These are phyloP conservation scores for Chalciporus pseudorubinellus DNA, from an alignment of 768 basidiomycete species.

Conservation along the genomic window DNA sequence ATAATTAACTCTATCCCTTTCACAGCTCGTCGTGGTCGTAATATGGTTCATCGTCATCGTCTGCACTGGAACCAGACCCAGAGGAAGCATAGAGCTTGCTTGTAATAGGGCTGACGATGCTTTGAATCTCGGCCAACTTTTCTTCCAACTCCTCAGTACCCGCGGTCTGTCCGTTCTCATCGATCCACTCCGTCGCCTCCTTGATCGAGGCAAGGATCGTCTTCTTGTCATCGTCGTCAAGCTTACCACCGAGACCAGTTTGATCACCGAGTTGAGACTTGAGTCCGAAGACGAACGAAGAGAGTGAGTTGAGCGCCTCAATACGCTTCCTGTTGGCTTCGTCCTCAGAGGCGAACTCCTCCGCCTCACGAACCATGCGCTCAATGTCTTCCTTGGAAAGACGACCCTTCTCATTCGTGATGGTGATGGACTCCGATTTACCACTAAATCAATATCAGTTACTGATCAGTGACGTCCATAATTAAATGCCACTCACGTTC, in stretches of 20 bases:
- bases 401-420: conserved; percentile 95
- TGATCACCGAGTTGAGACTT: conserved; percentile 85
- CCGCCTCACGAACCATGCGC: conserved; percentile 92
- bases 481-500: conserved; percentile 55
- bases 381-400: conserved; percentile 88
- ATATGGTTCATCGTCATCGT: conserved; percentile 44
- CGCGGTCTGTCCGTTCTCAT: conserved; percentile 74
- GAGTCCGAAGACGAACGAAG: conserved; percentile 80
- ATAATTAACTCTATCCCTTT: conserved; percentile 7
- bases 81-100: conserved; percentile 66
- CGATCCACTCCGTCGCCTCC: conserved; percentile 90
- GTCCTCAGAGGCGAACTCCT: conserved; percentile 84
- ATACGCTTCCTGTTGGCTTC: conserved; percentile 79
- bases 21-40: conserved; percentile 56
- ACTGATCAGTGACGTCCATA: too few relatives aligned
- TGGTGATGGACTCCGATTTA: conserved; percentile 87
- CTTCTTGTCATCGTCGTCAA: conserved; percentile 80
- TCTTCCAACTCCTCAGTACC: conserved; percentile 89
- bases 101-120: conserved; percentile 79
- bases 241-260: conserved; percentile 88
- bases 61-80: conserved; percentile 30
- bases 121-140: conserved; percentile 76
- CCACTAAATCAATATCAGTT: conserved; percentile 42
- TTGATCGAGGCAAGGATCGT: conserved; percentile 77
- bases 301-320: conserved; percentile 80